Evolutionary conservation across 805 yeast genomes (phyloP).

Genomic region (Metschnikowia kunwiensis): DNA sequence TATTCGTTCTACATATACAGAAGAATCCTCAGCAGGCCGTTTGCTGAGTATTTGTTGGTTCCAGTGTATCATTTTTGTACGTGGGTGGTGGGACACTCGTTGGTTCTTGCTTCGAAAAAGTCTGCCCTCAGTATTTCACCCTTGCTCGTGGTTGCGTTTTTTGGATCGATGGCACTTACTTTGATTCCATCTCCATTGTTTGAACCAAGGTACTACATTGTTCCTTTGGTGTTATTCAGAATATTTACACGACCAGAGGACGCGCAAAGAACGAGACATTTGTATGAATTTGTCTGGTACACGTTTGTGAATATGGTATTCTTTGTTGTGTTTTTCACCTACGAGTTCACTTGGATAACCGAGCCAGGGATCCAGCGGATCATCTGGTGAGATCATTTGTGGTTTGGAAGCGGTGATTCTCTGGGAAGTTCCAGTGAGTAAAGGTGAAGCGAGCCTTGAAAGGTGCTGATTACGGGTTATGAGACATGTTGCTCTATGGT

Average conservation of each 20-base stretch:
- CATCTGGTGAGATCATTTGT: constrained; percentile 67
- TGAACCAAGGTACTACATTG: constrained; percentile 88
- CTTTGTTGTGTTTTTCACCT: constrained; percentile 52
- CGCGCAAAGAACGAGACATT: constrained; percentile 19
- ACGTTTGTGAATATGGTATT: constrained; percentile 52
- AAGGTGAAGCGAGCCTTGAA: too few species aligned
- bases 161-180: constrained; percentile 53
- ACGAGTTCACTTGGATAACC: constrained; percentile 66
- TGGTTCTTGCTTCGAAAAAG: constrained; percentile 1
- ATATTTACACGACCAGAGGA: constrained; percentile 36
- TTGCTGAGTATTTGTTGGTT: constrained; percentile 47
- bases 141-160: constrained; percentile 47
- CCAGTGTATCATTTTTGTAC: constrained; percentile 70
- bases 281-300: constrained; percentile 62
- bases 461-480: too few species aligned
- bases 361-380: constrained; percentile 70
- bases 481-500: too few species aligned
- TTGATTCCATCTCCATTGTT: constrained; percentile 87
- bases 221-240: constrained; percentile 79
- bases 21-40: constrained; percentile 50
- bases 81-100: constrained; percentile 24
- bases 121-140: constrained; percentile 21
- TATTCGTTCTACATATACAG: constrained; percentile 84
- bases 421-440: too few species aligned
- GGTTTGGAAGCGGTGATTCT: too few species aligned